Evolutionary conservation across 306 rosid genomes (phyloP).

Genomic region (Quercus alba): DNA sequence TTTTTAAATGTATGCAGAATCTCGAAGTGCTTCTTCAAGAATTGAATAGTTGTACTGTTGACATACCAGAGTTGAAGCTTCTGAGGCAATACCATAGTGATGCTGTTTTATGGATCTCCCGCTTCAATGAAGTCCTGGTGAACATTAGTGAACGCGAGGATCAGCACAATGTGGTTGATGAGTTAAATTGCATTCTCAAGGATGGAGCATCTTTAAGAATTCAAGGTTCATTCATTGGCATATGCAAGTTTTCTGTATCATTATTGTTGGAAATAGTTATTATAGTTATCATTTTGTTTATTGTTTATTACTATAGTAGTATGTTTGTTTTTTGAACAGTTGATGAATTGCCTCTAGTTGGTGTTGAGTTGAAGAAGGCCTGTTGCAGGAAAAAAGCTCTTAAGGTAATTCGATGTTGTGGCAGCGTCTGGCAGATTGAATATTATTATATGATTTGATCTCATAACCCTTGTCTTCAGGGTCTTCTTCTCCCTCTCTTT

Average conservation of each 20-base stretch:
- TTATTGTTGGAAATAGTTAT: slow-evolving; percentile 7
- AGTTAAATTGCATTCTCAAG: slow-evolving; percentile 49
- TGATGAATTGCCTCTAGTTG: slow-evolving; percentile 69
- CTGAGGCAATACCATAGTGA: slow-evolving; percentile 59
- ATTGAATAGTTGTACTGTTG: slow-evolving; percentile 52
- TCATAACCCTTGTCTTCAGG: not conserved
- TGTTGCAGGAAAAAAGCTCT: slow-evolving; percentile 66
- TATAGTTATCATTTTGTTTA: slow-evolving; percentile 15
- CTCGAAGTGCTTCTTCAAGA: slow-evolving; percentile 66
- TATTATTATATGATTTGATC: too few relatives aligned
- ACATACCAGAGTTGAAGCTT: slow-evolving; percentile 74
- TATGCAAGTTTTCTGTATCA: slow-evolving; percentile 1
- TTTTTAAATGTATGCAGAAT: slow-evolving; percentile 44
- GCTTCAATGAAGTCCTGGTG: slow-evolving; percentile 44
- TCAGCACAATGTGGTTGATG: slow-evolving; percentile 55
- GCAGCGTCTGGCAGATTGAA: not conserved
- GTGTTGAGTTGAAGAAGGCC: slow-evolving; percentile 87
- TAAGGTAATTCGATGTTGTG: slow-evolving; percentile 38
- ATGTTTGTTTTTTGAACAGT: slow-evolving; percentile 54
- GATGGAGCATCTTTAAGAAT: slow-evolving; percentile 76
- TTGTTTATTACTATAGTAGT: slow-evolving; percentile 21
- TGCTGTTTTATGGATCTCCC: slow-evolving; percentile 66
- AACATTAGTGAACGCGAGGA: slow-evolving; percentile 51
- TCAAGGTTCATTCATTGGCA: slow-evolving; percentile 53
- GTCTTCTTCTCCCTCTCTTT: not conserved